Evolutionary conservation across 208 protist species (phyloP), one percentile per base, ranked within the genome.

Genomic region (Leptomonas pyrrhocoris): DNA sequence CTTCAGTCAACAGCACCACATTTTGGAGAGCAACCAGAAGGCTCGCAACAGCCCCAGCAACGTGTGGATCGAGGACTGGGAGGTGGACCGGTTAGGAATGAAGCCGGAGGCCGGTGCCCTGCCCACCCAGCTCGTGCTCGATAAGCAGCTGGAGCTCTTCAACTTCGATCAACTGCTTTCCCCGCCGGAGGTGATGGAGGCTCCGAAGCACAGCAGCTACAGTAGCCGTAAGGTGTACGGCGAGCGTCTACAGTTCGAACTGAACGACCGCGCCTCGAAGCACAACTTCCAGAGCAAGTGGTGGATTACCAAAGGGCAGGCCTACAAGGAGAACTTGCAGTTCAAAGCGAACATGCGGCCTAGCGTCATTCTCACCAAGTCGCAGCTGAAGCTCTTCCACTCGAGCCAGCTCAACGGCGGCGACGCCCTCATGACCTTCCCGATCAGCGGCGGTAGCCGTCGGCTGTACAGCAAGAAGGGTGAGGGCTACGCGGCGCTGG

Each of bases 11-110:
- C 90, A 95, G 67, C 82, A 92, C 62, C 87, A 92, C 73, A 84
- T 95, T 34, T 81, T 95, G 34, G 83, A 90, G 75, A 88, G 86
- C 67, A 95, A 95, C 71, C 90, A 95, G 68, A 93, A 92, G 73
- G 88, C 85, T 9, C 87, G 83, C 63, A 89, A 86, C 80, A 92
- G 86, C 66, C 88, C 87, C 34, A 93, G 86, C 74, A 95, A 94
- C 65, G 82, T 95, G 58, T 95, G 90, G 88, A 80, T 95, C 28
- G 90, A 95, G 77, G 90, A 95, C 75, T 95, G 90, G 90, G 87
- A 95, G 69, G 80, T 80, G 34, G 86, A 92, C 25, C 81, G 80
- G 18, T 59, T 91, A 23, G 88, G 76, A 46, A 68, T 93, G 64
- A 81, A 81, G 56, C 84, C 88, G 13, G 85, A 94, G 80, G 57